Percentiles rank a stretch among this genome's conserved stretches.
These are phyloP conservation scores for Oryza glumipatula DNA, from an alignment of 176 grass and related monocot genomes.

Conservation along the genomic window DNA sequence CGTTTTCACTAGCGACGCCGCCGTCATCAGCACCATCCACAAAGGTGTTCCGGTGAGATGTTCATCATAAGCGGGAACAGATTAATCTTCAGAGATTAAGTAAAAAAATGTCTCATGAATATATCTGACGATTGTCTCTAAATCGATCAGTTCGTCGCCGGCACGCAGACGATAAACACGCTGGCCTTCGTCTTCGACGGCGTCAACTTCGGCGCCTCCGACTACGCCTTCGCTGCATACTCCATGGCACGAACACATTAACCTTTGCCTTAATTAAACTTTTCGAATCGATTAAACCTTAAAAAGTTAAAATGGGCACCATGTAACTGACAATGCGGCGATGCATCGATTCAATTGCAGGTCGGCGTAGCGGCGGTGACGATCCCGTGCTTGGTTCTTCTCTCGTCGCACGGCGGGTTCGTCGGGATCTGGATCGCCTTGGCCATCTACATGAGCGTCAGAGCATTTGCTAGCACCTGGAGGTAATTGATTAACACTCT, in stretches of 20 bases:
- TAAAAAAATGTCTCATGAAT: no score
- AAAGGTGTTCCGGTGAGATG: slow-evolving; percentile 76
- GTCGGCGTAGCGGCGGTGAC: slow-evolving; percentile 58
- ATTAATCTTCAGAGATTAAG: no score
- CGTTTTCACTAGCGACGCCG: slow-evolving; percentile 76
- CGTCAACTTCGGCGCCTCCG: slow-evolving; percentile 75
- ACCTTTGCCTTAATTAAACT: no score
- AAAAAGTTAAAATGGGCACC: no score
- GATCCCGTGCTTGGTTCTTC: slow-evolving; percentile 60
- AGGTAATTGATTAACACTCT: slow-evolving; percentile 41
- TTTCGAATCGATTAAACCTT: no score
- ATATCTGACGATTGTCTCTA: no score
- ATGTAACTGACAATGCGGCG: no score
- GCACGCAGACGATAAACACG: slow-evolving; percentile 68
- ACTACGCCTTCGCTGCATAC: slow-evolving; percentile 68
- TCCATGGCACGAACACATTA: slow-evolving; percentile 52
- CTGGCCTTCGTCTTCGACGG: slow-evolving; percentile 83
- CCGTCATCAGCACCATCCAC: slow-evolving; percentile 70
- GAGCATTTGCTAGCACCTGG: slow-evolving; percentile 60
- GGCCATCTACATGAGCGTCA: slow-evolving; percentile 66
- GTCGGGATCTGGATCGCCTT: slow-evolving; percentile 70
- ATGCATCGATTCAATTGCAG: slow-evolving; percentile 4
- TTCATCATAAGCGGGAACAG: background rate
- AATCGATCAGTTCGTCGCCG: slow-evolving; percentile 62
- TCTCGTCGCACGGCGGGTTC: slow-evolving; percentile 56